Evolutionary conservation across 2,329 filamentous ascomycete genomes (phyloP).

Genomic region (Penicillium sp.): DNA sequence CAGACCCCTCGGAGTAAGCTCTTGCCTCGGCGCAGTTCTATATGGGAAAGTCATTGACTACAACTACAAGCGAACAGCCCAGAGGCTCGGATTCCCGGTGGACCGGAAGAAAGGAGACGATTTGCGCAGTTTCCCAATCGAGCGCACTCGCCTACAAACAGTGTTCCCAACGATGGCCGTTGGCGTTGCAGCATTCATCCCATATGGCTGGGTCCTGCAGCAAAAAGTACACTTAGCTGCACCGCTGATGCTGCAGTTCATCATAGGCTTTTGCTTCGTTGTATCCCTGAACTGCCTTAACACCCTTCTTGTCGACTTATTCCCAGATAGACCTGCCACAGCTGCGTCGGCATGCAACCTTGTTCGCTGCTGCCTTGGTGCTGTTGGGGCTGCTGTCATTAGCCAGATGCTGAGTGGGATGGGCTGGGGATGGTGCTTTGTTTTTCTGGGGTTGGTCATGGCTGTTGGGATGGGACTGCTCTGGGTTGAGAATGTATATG

Average conservation of each 20-base stretch:
- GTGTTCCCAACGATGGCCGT: slow-evolving; percentile 26
- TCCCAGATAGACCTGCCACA: slow-evolving; percentile 25
- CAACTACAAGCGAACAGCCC: slow-evolving; percentile 21
- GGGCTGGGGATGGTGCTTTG: slow-evolving; percentile 31
- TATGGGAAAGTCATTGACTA: slow-evolving; percentile 24
- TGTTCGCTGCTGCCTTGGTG: slow-evolving; percentile 30
- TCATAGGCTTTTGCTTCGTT: slow-evolving; percentile 29
- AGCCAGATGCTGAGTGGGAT: slow-evolving; percentile 26
- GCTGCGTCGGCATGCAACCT: slow-evolving; percentile 31
- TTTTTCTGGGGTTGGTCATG: slow-evolving; percentile 22
- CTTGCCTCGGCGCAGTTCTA: slow-evolving; percentile 19
- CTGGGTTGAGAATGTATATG: slow-evolving; percentile 15
- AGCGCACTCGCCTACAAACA: slow-evolving; percentile 28
- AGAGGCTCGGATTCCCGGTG: slow-evolving; percentile 12
- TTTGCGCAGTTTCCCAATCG: slow-evolving; percentile 45
- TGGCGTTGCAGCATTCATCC: slow-evolving; percentile 25
- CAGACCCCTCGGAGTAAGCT: slow-evolving; percentile 22
- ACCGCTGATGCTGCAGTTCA: slow-evolving; percentile 32
- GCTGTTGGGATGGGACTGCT: slow-evolving; percentile 15
- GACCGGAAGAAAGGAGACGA: slow-evolving; percentile 41
- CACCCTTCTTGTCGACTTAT: slow-evolving; percentile 32
- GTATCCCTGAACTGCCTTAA: slow-evolving; percentile 23
- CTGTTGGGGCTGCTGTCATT: slow-evolving; percentile 26
- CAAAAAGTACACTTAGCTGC: slow-evolving; percentile 19
- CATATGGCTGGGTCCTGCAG: slow-evolving; percentile 34